Base-by-base conservation (phyloP, 108 stramenopile genomes). In the Hondaea fermentalgiana region DNA sequence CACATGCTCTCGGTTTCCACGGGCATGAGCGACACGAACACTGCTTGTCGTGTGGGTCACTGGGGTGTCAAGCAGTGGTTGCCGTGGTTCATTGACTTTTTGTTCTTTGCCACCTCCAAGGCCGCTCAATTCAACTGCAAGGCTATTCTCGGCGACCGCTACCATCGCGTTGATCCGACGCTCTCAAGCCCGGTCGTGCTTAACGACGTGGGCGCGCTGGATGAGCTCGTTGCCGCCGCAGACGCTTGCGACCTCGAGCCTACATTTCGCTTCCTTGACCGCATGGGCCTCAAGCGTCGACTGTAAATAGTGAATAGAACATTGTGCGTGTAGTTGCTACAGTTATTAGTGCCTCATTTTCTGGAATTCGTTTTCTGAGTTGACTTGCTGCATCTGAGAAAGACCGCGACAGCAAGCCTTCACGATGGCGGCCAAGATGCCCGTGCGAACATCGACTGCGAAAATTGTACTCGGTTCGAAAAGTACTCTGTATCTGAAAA, bases 61-160 rank as follows among this genome's bases (percentile, higher is more conserved):
- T 87, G 83, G 87, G 89, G 89, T 45, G 29, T 87, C 49, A 23
- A 17, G 35, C 87, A 90, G 60, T 90, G 89, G 89, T 5, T 87
- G 23, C 89, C 89, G 8, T 35, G 25, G 49, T 44, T 90, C 25
- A 42, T 90, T 10, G 87, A 87, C 59, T 28, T 90, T 21, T 25
- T 90, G 42, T 16, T 90, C 60, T 57, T 76, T 60, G 57, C 87
- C 12, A 59, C 5, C 0, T 42, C 42, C 44, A 17, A 58, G 19
- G 49, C 89, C 47, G 44, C 89, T 47, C 72, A 90, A 12, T 51
- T 87, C 45, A 72, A 21, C 2, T 21, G 25, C 25, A 10, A 57
- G 47, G 10, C 16, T 44, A 23, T 90, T 16, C 89, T 90, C 87
- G 49, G 44, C 45, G 88, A 35, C 60, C 16, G 25, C 59, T 88